Evolutionary conservation across 2,329 filamentous ascomycete genomes (phyloP).

Genomic region (Polychaeton citri): DNA sequence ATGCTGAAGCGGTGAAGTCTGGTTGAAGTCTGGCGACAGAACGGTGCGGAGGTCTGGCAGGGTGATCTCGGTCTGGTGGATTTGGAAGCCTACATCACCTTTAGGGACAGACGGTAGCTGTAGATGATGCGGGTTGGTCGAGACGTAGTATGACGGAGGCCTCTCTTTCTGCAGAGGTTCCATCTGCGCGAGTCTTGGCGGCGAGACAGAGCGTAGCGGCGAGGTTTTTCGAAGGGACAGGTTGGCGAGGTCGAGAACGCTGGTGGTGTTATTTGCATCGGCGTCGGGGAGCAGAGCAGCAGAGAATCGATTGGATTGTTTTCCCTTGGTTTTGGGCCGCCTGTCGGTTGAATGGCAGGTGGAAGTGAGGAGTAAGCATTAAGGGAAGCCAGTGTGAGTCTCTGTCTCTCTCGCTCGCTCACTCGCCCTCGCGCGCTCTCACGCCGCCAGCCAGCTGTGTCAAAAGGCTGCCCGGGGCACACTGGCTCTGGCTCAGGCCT

Average conservation of each 20-base stretch:
- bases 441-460: too few species aligned
- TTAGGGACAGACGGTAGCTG: constrained; percentile 4
- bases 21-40: constrained; percentile 25
- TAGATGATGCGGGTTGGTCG: constrained; percentile 1
- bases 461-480: too few species aligned
- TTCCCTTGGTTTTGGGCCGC: too few species aligned
- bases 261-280: neutral
- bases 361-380: too few species aligned
- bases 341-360: too few species aligned
- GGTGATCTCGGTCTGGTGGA: constrained; percentile 17
- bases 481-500: too few species aligned
- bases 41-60: constrained; percentile 34
- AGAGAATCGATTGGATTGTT: too few species aligned
- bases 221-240: neutral
- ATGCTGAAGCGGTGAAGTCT: constrained; percentile 14
- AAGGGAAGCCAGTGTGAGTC: too few species aligned
- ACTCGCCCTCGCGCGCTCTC: too few species aligned
- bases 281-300: neutral
- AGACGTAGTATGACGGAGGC: constrained; percentile 6
- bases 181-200: constrained; percentile 48
- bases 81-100: neutral
- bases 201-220: neutral
- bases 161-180: constrained; percentile 45
- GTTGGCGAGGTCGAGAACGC: neutral
- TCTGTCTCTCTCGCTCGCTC: too few species aligned